These are phyloP conservation scores for Ustilago xerochloae DNA, from an alignment of 1,284 basidiomycete species.

Conservation along the genomic window DNA sequence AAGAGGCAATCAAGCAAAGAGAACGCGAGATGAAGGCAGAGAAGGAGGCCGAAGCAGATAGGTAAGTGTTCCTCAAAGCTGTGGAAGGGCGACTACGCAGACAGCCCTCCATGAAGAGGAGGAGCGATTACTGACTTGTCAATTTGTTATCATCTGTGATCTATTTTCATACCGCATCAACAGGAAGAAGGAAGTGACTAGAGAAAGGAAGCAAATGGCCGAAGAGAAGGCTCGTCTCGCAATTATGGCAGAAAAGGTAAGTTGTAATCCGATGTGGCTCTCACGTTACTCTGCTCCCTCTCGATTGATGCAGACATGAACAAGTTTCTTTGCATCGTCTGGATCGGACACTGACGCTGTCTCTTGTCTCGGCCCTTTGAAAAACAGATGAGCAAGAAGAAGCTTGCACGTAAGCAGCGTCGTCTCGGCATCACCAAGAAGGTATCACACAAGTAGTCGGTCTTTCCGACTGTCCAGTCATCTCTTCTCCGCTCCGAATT, in stretches of 20 bases:
- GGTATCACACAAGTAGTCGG: constrained; percentile 39
- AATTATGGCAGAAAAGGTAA: constrained; percentile 55
- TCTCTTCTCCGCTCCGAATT: not conserved
- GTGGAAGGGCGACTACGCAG: no score
- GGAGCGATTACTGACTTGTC: no score
- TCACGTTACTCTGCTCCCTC: not conserved
- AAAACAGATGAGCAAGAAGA: constrained; percentile 55
- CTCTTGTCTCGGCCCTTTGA: not conserved
- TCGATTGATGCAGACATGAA: no score
- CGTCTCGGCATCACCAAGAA: constrained; percentile 57
- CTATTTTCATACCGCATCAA: no score
- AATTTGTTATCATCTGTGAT: no score
- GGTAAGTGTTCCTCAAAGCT: no score
- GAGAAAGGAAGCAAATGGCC: constrained; percentile 55
- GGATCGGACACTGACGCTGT: not conserved
- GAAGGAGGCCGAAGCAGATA: constrained; percentile 40
- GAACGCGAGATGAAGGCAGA: constrained; percentile 55
- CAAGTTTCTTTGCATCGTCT: not conserved
- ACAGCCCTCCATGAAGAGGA: no score
- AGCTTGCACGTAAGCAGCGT: constrained; percentile 49
- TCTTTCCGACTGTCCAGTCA: not conserved
- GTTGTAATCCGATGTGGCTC: not conserved
- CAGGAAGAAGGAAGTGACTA: constrained; percentile 42
- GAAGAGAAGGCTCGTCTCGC: constrained; percentile 54
- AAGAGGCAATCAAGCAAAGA: constrained; percentile 50